Base-by-base conservation (phyloP, 1,139 yeast genomes). In the Geotrichum restrictum region DNA sequence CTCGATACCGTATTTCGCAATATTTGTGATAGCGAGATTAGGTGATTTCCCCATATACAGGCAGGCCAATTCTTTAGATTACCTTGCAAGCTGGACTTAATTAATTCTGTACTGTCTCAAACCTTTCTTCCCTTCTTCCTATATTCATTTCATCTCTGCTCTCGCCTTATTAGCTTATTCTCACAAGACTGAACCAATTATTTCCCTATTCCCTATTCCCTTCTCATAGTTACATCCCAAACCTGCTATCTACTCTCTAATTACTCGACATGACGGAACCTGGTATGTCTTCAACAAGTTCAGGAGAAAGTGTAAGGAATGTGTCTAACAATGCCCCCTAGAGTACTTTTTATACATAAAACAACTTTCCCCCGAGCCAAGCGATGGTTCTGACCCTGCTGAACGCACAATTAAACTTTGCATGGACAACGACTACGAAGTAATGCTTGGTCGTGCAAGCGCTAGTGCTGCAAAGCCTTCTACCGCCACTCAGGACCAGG, bases 371-470 rank as follows among this genome's bases (percentile, higher is more conserved):
- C 47, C 47, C 3, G 47, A 18, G n/a, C 47, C 47, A 24, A 19
- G 13, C 2, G 13, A 10, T 3, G 47, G 33, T 7, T 7, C 5
- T 10, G 40, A 44, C 18, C 33, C 39, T 16, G 33, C 27, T 14
- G 27, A 14, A 29, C 45, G 52, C 18, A 38, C 21, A 8, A 22
- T 49, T 13, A 22, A 16, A 21, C 39, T 49, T 8, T 13, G 18
- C 22, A 22, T 33, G 14, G 18, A 29, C 18, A 49, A 49, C 24
- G 33, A 39, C 29, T 49, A 19, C 45, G 37, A 32, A 19, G 36
- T 49, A 16, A 31, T 39, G 4, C 40, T 50, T 36, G 53, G 53
- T 18, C 43, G 53, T 18, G 43, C 53, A 7, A 38, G 45, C 19
- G 47, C 37, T 7, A 10, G 8, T 3, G n/a, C n/a, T 21, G 29